Evolutionary conservation across 2,329 filamentous ascomycete species (phyloP), one percentile per base, ranked within the genome.

Genomic region (Beauveria pseudobassiana): DNA sequence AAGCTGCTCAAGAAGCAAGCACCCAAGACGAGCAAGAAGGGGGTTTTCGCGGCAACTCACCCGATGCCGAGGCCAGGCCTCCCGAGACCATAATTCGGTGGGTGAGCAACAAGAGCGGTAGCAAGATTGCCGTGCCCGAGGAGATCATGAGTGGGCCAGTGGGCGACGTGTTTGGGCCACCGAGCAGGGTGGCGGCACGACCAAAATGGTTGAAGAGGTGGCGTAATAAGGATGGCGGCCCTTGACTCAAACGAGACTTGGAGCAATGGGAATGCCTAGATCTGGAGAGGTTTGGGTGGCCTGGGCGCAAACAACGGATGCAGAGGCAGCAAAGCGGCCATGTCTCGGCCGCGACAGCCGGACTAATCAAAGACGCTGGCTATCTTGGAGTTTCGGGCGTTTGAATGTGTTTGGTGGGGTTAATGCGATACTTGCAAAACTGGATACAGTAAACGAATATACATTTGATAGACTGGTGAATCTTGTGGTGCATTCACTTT

Each of bases 1-100:
- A 92, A 93, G 69, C 85, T 95, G 2, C 84, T 95, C 58, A 92
- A 92, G 74, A 92, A 93, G 71, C 90, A 93, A 72, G 89, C 90
- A 1, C 87, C 90, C 26, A 93, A 93, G 74, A 85, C 84, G 62
- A 87, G 82, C 66, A 78, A 80, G 65, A 83, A 82, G 66, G 80
- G 74, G 68, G 77, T 68, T 60, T 68, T 60, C 82, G 79, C 40
- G 81, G 81, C 12, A 80, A 78, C 10, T 77, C 76, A 2, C 77
- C 78, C 8, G 82, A 82, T 55, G 75, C 72, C 1, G 79, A 80
- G 2, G 66, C 71, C 2, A 83, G 77, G 65, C 77, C 86, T 0
- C 80, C 84, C 64, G 80, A 87, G 1, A 76, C 86, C 8, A 88
- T 88, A 65, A 78, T 90, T 24, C 82, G 90, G 62, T 93, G 89